Evolutionary conservation across 192 early-diverging fungal species (phyloP).

Genomic region (Backusella tarrabulga): DNA sequence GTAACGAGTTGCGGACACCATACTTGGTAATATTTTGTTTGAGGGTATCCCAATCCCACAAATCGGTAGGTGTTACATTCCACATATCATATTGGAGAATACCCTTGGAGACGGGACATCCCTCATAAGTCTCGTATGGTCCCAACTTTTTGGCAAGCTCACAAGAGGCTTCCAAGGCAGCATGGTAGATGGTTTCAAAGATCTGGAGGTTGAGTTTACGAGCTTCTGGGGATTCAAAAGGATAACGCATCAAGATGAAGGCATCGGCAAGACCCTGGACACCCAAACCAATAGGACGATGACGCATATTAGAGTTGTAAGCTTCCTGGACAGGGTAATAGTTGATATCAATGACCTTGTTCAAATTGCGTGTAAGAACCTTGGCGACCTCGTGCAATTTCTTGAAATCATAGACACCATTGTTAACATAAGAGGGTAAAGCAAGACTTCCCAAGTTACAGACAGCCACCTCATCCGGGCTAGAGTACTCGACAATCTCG

Average conservation of each 20-base stretch:
- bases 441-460: constrained; percentile 97
- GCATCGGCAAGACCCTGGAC: constrained; percentile 99
- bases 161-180: constrained; percentile 88
- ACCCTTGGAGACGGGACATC: constrained; percentile 87
- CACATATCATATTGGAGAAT: constrained; percentile 95
- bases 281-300: constrained; percentile 94
- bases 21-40: constrained; percentile 73
- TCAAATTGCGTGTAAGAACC: constrained; percentile 87
- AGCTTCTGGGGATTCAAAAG: constrained; percentile 89
- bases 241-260: constrained; percentile 92
- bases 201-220: constrained; percentile 80
- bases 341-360: constrained; percentile 97
- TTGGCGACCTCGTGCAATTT: constrained; percentile 82
- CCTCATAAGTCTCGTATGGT: constrained; percentile 84
- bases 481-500: constrained; percentile 96
- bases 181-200: constrained; percentile 98
- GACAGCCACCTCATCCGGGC: constrained; percentile 94
- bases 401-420: constrained; percentile 70
- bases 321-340: constrained; percentile 94
- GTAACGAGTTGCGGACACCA: constrained; percentile 93
- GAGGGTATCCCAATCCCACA: constrained; percentile 91
- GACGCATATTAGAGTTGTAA: constrained; percentile 84
- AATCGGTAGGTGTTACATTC: constrained; percentile 74
- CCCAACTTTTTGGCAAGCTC: constrained; percentile 84
- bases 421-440: constrained; percentile 80